Conservation (phyloP, 208 protist species). For the Trypanosoma scelopori region DNA sequence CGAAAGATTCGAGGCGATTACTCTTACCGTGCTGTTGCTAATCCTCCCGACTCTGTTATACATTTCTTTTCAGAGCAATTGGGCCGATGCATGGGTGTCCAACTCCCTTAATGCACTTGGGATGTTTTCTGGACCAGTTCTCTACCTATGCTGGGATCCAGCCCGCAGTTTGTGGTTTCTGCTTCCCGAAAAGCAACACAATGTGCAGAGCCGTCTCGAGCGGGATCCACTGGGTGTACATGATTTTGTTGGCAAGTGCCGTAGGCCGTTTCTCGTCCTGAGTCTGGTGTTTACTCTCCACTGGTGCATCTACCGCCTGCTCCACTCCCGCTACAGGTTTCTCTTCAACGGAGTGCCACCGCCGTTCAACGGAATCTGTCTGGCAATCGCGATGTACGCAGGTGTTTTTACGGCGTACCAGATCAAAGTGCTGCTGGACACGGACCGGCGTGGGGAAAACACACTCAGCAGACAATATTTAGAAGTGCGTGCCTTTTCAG, state of each 20-base stretch:
- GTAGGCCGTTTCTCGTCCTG: conserved; percentile 38
- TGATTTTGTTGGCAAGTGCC: conserved; percentile 36
- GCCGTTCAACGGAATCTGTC: conserved; percentile 60
- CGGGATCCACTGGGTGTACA: conserved; percentile 72
- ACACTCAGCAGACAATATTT: conserved; percentile 19
- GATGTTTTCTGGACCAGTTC: conserved; percentile 47
- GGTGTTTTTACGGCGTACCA: conserved; percentile 49
- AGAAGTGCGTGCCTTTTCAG: conserved; percentile 27
- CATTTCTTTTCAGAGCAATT: conserved; percentile 72
- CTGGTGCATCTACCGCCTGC: conserved; percentile 70
- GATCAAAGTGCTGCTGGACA: conserved; percentile 55
- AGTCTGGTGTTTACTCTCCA: conserved; percentile 32
- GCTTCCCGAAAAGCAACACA: conserved; percentile 16
- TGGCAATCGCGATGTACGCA: conserved; percentile 62
- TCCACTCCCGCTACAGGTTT: conserved; percentile 76
- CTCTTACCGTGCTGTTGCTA: conserved; percentile 68
- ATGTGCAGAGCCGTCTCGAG: conserved; percentile 40
- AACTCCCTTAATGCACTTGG: conserved; percentile 69
- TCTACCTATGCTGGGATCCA: conserved; percentile 65
- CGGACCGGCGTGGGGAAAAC: conserved; percentile 47
- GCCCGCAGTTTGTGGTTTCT: conserved; percentile 80
- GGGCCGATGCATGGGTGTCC: conserved; percentile 43
- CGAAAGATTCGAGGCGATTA: conserved; percentile 56
- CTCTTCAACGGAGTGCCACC: conserved; percentile 69
- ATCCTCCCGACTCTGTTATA: conserved; percentile 64